These are phyloP conservation scores for Phycomyces nitens DNA, from an alignment of 192 early-diverging fungal genomes.

Conservation along the genomic window DNA sequence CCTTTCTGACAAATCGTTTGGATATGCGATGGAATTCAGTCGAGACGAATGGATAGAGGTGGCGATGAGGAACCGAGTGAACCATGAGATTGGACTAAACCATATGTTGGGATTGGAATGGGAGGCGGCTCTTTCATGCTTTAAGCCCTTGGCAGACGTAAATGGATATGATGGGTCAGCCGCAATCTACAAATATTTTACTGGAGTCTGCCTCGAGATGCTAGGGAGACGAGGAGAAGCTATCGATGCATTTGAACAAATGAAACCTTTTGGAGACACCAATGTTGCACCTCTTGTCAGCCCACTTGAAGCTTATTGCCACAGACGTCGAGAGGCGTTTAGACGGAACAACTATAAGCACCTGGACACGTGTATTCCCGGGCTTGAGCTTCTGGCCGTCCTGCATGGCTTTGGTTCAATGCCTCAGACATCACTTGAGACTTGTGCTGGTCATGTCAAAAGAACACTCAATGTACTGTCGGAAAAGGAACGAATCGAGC, in stretches of 20 bases:
- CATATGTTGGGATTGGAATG: constrained; percentile 44
- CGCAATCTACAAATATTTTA: constrained; percentile 45
- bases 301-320: constrained; percentile 29
- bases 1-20: constrained; percentile 23
- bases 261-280: constrained; percentile 10
- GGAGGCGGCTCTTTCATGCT: constrained; percentile 35
- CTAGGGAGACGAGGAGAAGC: constrained; percentile 67
- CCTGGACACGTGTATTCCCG: constrained; percentile 36
- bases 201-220: constrained; percentile 39
- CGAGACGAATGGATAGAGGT: constrained; percentile 30
- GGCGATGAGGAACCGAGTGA: constrained; percentile 38
- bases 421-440: constrained; percentile 26
- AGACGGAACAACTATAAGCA: constrained; percentile 25
- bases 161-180: constrained; percentile 41
- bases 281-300: constrained; percentile 33
- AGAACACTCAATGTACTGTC: constrained; percentile 1
- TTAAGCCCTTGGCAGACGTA: constrained; percentile 32
- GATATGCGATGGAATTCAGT: constrained; percentile 17
- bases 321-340: constrained; percentile 3
- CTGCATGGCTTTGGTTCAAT: constrained; percentile 47
- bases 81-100: constrained; percentile 49
- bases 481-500: constrained; percentile 2
- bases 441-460: constrained; percentile 19
- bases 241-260: constrained; percentile 55
- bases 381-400: constrained; percentile 43